phyloP scores from a whole-genome alignment of 306 rosid genomes.

The Lithocarpus polystachyus region DNA sequence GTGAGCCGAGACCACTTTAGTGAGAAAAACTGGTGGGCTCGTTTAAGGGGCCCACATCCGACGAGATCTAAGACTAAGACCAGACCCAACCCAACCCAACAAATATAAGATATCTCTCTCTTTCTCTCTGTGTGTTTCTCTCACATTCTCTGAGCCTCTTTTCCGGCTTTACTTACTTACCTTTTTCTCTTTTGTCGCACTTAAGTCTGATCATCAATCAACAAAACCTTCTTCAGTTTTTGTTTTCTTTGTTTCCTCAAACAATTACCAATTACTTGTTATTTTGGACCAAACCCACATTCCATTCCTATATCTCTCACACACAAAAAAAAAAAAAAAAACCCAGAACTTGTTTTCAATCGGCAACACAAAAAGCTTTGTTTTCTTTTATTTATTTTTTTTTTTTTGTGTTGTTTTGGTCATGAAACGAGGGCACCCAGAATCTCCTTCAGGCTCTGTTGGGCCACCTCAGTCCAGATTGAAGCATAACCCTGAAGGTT shows the following conservation, averaged over 20 bases:
- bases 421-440: constrained; percentile 86
- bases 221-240: neutral
- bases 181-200: too few species aligned
- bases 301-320: neutral
- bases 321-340: neutral
- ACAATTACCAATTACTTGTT: neutral
- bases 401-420: neutral
- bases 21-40: too few species aligned
- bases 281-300: constrained; percentile 9
- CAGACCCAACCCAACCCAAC: too few species aligned
- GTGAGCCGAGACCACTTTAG: too few species aligned
- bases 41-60: too few species aligned
- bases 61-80: too few species aligned
- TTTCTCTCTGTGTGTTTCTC: too few species aligned
- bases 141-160: too few species aligned
- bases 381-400: neutral
- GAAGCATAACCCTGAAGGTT: constrained; percentile 78
- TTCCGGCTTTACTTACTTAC: too few species aligned
- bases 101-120: too few species aligned
- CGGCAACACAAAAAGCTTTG: neutral
- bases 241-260: neutral
- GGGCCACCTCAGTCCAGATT: constrained; percentile 87
- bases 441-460: constrained; percentile 63
- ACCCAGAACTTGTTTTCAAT: neutral
- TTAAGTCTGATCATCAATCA: neutral